These are phyloP conservation scores for Sherardia arvensis DNA, from an alignment of 257 asterid species.

Conservation along the genomic window DNA sequence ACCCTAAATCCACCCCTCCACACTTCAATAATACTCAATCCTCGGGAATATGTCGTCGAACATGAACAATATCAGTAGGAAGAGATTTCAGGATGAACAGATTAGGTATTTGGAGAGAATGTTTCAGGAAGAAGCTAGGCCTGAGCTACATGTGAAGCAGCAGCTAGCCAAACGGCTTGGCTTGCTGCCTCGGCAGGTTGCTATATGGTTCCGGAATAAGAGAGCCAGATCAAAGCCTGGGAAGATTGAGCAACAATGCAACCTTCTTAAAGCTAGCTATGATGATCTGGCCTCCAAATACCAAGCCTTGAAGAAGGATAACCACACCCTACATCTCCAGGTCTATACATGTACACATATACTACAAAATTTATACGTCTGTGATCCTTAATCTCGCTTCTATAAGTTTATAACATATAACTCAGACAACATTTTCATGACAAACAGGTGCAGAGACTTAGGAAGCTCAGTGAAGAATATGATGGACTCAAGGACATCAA, in stretches of 20 bases:
- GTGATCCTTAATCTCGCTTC: not conserved
- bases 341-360: slow-evolving; percentile 20
- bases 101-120: slow-evolving; percentile 53
- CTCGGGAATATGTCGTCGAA: not conserved
- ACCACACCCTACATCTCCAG: slow-evolving; percentile 51
- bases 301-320: slow-evolving; percentile 48
- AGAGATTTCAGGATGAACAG: slow-evolving; percentile 63
- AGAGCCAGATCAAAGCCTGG: slow-evolving; percentile 66
- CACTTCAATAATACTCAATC: not conserved
- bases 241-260: slow-evolving; percentile 50
- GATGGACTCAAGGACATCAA: slow-evolving; percentile 5
- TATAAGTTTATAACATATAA: not conserved
- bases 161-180: slow-evolving; percentile 66
- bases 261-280: slow-evolving; percentile 39
- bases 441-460: slow-evolving; percentile 52
- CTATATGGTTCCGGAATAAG: slow-evolving; percentile 81
- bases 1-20: not conserved
- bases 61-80: slow-evolving; percentile 19
- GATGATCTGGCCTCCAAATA: slow-evolving; percentile 42
- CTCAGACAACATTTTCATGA: not conserved
- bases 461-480: slow-evolving; percentile 23
- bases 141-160: slow-evolving; percentile 59
- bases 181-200: slow-evolving; percentile 75
- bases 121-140: slow-evolving; percentile 53
- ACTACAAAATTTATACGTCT: not conserved